Evolutionary conservation across 345 rosid species (phyloP), one percentile per base, ranked within the genome.

Genomic region (Camelina hispida): DNA sequence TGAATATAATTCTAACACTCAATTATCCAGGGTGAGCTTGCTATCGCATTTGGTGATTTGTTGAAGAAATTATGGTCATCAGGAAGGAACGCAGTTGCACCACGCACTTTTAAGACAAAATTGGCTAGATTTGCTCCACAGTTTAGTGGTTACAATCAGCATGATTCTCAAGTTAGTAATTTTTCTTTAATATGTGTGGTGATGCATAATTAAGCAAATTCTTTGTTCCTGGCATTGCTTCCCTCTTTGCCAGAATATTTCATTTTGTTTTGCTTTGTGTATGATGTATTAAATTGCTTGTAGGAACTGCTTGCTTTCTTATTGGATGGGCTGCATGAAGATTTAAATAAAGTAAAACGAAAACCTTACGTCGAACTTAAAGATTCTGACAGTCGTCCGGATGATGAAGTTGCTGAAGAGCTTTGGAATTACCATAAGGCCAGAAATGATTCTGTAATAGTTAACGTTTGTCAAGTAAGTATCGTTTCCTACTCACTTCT

Each of bases 141-240:
- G 51, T 95, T 95, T 75, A 92, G 99, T 79, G 99, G 99, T 63
- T 95, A 95, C 72, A 95, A 92, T 79, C 99, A 95, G 85, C 97
- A 95, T 72, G 99, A 95, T 89, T 95, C 99, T 82, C 99, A 95
- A 78, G 99, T 95, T 43, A 78, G 87, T 85, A 23, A 46, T 71
- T 42, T 28, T 66, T 7, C 62, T 57, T 40, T 28, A 57, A 23
- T 37, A 5, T 54, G 43, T 53, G 22, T n/a, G 12, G 5, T 58
- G 9, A 22, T 64, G 51, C 68, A 71, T 67, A 58, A 42, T 42
- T 60, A 15, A 15, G 30, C 16, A 61, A n/a, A 44, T 44, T 60
- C 9, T 61, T 50, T 30, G 44, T 58, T 51, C 44, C 12, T 17
- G 50, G 42, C 71, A 64, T 54, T 44, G 38, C 51, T 53, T 18